phyloP scores from a whole-genome alignment of 192 early-diverging fungal species.

The Pilaira anomala region DNA sequence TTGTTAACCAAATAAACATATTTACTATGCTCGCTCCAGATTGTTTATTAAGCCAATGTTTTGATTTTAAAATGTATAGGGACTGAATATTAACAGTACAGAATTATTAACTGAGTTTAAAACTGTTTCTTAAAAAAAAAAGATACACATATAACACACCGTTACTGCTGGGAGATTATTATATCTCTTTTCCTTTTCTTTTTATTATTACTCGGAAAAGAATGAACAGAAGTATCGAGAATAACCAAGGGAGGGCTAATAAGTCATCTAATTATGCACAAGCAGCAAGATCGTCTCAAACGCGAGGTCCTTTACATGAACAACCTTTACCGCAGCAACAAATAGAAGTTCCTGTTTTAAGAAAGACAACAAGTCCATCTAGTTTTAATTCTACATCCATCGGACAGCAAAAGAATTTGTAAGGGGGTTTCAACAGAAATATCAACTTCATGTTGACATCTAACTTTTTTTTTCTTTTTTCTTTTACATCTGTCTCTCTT shows the following conservation, averaged over 20 bases:
- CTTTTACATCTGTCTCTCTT: not conserved
- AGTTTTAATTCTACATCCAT: not conserved
- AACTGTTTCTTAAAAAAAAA: too few relatives aligned
- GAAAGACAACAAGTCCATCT: not conserved
- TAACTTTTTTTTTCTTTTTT: not conserved
- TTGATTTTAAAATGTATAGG: too few relatives aligned
- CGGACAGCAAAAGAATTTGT: not conserved
- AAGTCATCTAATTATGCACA: slow-evolving; percentile 9
- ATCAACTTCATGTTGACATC: not conserved
- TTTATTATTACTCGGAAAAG: slow-evolving; percentile 9
- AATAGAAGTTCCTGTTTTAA: not conserved
- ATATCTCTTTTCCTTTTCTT: not conserved
- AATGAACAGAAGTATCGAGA: slow-evolving; percentile 20
- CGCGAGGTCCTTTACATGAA: slow-evolving; percentile 1
- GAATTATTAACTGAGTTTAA: too few relatives aligned
- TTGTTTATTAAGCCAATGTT: too few relatives aligned
- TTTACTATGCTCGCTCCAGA: too few relatives aligned
- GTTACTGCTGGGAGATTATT: not conserved
- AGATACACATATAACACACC: slow-evolving; percentile 1
- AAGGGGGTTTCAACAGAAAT: not conserved
- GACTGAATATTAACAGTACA: too few relatives aligned
- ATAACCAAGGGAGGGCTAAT: not conserved
- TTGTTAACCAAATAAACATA: too few relatives aligned
- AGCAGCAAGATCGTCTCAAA: slow-evolving; percentile 10
- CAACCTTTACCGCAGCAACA: not conserved